Conservation (phyloP, 352 stramenopile genomes). For the Phytophthora capsici region DNA sequence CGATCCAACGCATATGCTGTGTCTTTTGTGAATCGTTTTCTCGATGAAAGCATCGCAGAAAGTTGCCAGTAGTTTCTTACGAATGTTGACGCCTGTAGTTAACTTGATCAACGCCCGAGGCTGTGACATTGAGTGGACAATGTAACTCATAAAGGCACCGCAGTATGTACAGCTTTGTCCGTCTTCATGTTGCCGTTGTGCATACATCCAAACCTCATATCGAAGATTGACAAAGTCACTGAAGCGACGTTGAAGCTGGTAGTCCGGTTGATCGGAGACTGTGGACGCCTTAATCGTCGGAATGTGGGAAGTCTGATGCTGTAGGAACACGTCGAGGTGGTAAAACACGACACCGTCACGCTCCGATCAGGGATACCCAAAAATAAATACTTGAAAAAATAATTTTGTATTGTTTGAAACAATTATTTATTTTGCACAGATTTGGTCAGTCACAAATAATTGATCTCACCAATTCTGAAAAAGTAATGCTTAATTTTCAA, state of each 20-base stretch:
- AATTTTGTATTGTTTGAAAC: too few relatives aligned
- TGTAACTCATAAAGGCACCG: constrained; percentile 53
- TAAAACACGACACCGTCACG: constrained; percentile 52
- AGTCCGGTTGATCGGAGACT: constrained; percentile 36
- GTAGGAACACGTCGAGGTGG: constrained; percentile 56
- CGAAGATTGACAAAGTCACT: constrained; percentile 49
- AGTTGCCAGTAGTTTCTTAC: constrained; percentile 40
- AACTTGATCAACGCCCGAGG: constrained; percentile 45
- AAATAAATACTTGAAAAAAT: too few relatives aligned
- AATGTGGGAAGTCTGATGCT: constrained; percentile 54
- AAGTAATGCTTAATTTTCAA: too few relatives aligned
- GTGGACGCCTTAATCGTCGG: constrained; percentile 46
- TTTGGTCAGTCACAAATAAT: too few relatives aligned
- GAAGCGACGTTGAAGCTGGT: constrained; percentile 49
- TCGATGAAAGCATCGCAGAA: constrained; percentile 51
- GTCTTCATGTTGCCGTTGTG: constrained; percentile 35
- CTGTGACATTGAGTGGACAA: constrained; percentile 48
- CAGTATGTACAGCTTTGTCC: constrained; percentile 41
- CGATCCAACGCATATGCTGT: constrained; percentile 23
- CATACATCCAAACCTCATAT: constrained; percentile 44
- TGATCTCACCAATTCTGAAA: too few relatives aligned
- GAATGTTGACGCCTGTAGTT: constrained; percentile 30
- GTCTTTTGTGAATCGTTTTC: constrained; percentile 30
- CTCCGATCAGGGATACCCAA: too few relatives aligned
- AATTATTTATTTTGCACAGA: too few relatives aligned